Evolutionary conservation across 2,329 filamentous ascomycete genomes (phyloP), one percentile per base, ranked within the genome.

Genomic region (Phoma sp.): DNA sequence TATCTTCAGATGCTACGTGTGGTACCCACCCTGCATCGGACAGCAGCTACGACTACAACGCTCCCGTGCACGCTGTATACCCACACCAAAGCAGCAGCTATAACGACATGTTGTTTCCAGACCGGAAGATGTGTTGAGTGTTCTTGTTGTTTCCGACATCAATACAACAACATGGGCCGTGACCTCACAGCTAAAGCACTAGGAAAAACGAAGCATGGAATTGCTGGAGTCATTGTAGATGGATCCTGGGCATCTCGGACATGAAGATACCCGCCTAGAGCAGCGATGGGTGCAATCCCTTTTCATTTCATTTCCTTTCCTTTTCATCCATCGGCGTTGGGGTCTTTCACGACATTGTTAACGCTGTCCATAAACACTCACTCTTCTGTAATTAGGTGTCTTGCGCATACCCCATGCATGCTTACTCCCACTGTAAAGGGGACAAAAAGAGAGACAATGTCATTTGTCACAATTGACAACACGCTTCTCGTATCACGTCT

Each of bases 51-150:
- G 69, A 75, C 49, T 74, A 75, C 62, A 69, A 64, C 25, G 60
- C 59, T 17, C 56, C 67, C 10, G 64, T 73, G 48, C 66, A 67
- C 12, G 58, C 61, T n/a, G 56, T 51, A 4, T 72, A 68, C 48
- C 57, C 68, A 36, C 47, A 57, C 13, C 68, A 67, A 39, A 52
- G 51, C 31, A 59, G 49, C 36, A 64, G 63, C 8, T 74, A 73
- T 57, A 68, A 71, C 39, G 71, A 75, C 47, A 70, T 70, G 62
- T 71, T 72, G 19, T 75, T 75, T 43, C 71, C 72, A 0, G 72
- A 74, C 51, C 66, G 71, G 35, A 72, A 67, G 43, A 59, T 74
- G 47, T 75, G 71, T 55, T 74, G 38, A 61, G 8, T 10, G 12
- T 9, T 13, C 10, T 19, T 32, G 1, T 1, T n/a, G 19, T 29